Evolutionary conservation across 495 filamentous ascomycete species (phyloP).

Genomic region (Apiosordaria backusii): DNA sequence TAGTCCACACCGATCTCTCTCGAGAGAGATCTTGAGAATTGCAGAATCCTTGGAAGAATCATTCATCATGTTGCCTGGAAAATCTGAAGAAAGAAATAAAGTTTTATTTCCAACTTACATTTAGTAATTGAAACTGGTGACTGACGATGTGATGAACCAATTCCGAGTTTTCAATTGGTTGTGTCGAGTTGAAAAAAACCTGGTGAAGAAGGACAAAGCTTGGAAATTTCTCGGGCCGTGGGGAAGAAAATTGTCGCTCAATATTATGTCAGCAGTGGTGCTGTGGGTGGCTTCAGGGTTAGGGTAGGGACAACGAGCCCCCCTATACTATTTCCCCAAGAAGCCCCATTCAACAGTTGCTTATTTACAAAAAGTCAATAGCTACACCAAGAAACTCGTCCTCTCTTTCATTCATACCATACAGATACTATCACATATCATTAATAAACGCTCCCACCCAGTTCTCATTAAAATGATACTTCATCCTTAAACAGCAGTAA

Average conservation of each 20-base stretch:
- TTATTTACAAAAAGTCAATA: no score
- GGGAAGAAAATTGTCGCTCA: not conserved
- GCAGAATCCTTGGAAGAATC: conserved; percentile 54
- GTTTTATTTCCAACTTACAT: conserved; percentile 14
- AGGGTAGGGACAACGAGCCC: not conserved
- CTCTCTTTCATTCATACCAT: not conserved
- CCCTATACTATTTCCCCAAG: not conserved
- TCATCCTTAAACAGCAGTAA: conserved; percentile 19
- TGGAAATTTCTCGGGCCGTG: not conserved
- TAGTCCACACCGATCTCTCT: conserved; percentile 26
- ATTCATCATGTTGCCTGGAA: conserved; percentile 37
- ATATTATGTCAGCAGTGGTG: not conserved
- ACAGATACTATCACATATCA: not conserved
- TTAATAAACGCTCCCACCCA: not conserved
- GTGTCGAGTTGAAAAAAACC: not conserved
- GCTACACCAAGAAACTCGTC: not conserved
- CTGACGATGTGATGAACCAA: not conserved
- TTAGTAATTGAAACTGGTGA: not conserved
- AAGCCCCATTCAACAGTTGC: not conserved
- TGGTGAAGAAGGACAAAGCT: not conserved
- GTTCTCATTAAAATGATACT: not conserved
- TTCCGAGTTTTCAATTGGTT: not conserved
- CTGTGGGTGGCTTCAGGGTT: not conserved
- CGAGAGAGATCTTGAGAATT: conserved; percentile 45
- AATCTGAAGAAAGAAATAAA: not conserved